phyloP scores from a whole-genome alignment of 768 basidiomycete genomes.

The Leccinum sublutescens region DNA sequence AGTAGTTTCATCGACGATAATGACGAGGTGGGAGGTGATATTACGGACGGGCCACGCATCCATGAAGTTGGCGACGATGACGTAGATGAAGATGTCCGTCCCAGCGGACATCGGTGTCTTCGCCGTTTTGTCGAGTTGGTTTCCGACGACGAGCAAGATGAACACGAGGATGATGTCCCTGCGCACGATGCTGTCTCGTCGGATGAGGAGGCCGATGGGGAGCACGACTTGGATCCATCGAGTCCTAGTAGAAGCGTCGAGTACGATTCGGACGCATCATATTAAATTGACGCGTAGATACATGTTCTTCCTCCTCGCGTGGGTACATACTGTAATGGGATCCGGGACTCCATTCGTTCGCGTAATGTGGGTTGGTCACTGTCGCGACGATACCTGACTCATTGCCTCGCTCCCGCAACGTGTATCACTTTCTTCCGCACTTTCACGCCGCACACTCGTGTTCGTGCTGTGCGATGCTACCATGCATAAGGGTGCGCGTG shows the following conservation, averaged over 20 bases:
- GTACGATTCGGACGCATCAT: slow-evolving; percentile 20
- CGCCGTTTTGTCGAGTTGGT: not conserved
- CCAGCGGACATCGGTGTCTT: not conserved
- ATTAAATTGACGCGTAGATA: slow-evolving; percentile 8
- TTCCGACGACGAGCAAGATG: slow-evolving; percentile 17
- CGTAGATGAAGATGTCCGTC: slow-evolving; percentile 8
- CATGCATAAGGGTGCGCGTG: slow-evolving; percentile 28
- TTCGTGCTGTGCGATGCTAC: slow-evolving; percentile 25
- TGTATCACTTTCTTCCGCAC: slow-evolving; percentile 19
- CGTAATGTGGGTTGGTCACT: slow-evolving; percentile 6
- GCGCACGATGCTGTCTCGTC: slow-evolving; percentile 13
- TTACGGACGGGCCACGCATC: slow-evolving; percentile 19
- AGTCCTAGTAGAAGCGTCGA: slow-evolving; percentile 10
- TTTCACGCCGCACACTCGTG: slow-evolving; percentile 35
- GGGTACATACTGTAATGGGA: not conserved
- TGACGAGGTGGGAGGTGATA: slow-evolving; percentile 21
- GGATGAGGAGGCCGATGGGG: slow-evolving; percentile 17
- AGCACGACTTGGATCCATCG: not conserved
- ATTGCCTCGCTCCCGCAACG: slow-evolving; percentile 27
- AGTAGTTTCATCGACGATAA: slow-evolving; percentile 58
- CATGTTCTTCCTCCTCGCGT: not conserved
- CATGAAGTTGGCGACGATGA: slow-evolving; percentile 22
- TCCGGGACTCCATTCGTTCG: not conserved
- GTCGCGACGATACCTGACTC: slow-evolving; percentile 2
- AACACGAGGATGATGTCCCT: not conserved